Base-by-base conservation (phyloP, 345 rosid species). In the Salix purpurea region DNA sequence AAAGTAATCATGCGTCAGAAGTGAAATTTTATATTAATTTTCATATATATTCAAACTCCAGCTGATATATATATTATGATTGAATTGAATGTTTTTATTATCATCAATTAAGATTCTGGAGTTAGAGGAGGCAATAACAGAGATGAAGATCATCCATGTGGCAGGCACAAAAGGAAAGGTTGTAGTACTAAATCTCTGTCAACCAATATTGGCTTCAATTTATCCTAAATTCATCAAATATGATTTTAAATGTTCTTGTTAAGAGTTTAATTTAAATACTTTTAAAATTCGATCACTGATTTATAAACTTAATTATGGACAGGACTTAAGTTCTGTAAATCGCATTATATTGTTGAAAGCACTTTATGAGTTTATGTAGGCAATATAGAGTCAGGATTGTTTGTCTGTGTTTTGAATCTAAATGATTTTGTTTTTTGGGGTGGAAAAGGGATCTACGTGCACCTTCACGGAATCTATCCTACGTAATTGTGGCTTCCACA, bases 121-220 rank as follows among this genome's bases (percentile, higher is more conserved):
- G 74, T 85, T 96, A 54, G 97, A 91, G 34, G 94, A 93, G 21
- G 86, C 91, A 26, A 86, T 96, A 74, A 81, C 90, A 24, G 79
- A 89, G 65, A 79, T 96, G 91, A 96, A 92, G 84, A 79, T 93
- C 71, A 91, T 96, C 71, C 99, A 96, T 66, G 97, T 96, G 19
- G 99, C 99, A 14, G 99, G 99, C 60, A 93, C 98, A 19, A 96
- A 96, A 85, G 98, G 99, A 66, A 96, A 95, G 94, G 99, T 95
- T 79, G 46, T 46, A 2, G 39, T 44, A 7, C 48, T 74, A 30
- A 34, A 67, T 34, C 54, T 46, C 40, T 72, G 46, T 42, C 64
- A 58, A 24, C 6, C 64, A 14, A 46, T 46, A 11, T 15, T 46
- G 18, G 50, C 5, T 58, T 58, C 28, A 23, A 58, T n/a, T 23